Base-by-base conservation (phyloP, 805 yeast genomes). In the Scheffersomyces coipomensis region DNA sequence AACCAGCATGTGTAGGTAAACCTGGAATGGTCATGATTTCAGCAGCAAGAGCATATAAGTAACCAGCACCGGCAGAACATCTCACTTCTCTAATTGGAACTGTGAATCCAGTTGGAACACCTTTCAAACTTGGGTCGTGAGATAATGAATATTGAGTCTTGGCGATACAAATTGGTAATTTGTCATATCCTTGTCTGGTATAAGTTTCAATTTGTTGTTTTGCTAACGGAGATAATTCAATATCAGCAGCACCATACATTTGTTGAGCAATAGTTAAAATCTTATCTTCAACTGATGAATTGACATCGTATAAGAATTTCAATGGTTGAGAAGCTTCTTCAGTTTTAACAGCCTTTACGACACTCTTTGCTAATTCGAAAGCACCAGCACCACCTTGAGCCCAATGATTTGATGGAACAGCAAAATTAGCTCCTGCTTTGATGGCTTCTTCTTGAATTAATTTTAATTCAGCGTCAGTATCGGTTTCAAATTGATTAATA, bases 21-120 rank as follows among this genome's bases (percentile, higher is more conserved):
- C 99, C 99, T 19, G 99, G 99, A 53, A 91, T 90, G 19, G 99
- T 91, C 83, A 85, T 89, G 55, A 91, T 91, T 66, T 91, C 96
- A 40, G 95, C 97, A 13, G 97, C 97, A 53, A 91, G 75, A 1
- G 98, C 98, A 58, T 91, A 93, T 59, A 91, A 75, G 67, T 91
- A 91, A 8, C 97, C 97, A 34, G 97, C 98, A 65, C 99, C 99
- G 40, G 88, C 87, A 26, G 96, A 85, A 29, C 91, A 90, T 66
- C 95, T 84, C 47, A 91, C 87, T 53, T 91, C 99, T 62, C 95
- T 79, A 53, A 91, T 88, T 36, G 99, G 98, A 62, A 91, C 86
- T 13, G 81, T 85, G 73, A 90, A 91, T 7, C 95, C 97, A 16
- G 85, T 79, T 49, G 99, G 99, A 31, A 88, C 97, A 60, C 97